Percentiles rank a stretch among this genome's conserved stretches.
Conservation (phyloP, 2,329 filamentous ascomycete genomes). For the Fusarium sp. region DNA sequence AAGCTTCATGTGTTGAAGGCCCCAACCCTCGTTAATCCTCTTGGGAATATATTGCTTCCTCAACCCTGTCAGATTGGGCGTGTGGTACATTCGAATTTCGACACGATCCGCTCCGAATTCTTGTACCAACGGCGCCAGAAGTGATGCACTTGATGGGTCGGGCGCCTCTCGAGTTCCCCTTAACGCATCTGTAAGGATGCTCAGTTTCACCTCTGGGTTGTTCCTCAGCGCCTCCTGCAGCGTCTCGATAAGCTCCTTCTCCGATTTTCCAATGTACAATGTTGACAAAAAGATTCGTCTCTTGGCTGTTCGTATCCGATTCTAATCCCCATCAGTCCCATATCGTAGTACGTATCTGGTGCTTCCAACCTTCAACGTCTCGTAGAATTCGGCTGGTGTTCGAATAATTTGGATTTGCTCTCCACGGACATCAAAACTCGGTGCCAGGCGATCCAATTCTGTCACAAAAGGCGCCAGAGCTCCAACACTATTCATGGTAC, state of each 20-base stretch:
- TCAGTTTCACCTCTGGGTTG: conserved; percentile 83
- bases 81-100: conserved; percentile 97
- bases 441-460: conserved; percentile 89
- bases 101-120: conserved; percentile 89
- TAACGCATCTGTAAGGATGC: conserved; percentile 90
- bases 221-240: conserved; percentile 79
- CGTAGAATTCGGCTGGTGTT: conserved; percentile 90
- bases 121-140: conserved; percentile 83
- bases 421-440: conserved; percentile 87
- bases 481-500: conserved; percentile 48
- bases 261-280: conserved; percentile 93
- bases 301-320: conserved; percentile 84
- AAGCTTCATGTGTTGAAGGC: conserved; percentile 98
- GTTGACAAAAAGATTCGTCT: conserved; percentile 92
- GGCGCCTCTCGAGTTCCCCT: conserved; percentile 93
- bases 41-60: conserved; percentile 86
- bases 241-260: conserved; percentile 86
- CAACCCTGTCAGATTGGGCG: conserved; percentile 90
- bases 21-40: conserved; percentile 98
- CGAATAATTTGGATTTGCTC: conserved; percentile 84
- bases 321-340: conserved; percentile 58
- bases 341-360: neutral
- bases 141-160: conserved; percentile 85
- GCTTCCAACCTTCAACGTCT: conserved; percentile 80
- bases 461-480: conserved; percentile 67